Percentiles rank a stretch among this genome's conserved stretches.
phyloP scores from a whole-genome alignment of 2,329 filamentous ascomycete species.

The Colletotrichum sp. region DNA sequence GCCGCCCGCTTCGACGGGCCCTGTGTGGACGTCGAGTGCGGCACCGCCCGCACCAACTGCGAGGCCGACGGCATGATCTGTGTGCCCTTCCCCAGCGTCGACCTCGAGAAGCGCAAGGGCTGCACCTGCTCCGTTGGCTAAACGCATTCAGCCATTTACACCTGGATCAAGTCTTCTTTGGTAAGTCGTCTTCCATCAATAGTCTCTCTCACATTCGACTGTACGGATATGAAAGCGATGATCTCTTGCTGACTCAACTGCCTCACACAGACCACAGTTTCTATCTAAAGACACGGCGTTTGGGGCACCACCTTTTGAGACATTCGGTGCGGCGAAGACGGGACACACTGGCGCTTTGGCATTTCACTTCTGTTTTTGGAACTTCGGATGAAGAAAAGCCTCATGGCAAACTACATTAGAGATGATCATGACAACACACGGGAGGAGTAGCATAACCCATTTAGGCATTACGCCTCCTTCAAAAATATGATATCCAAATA shows the following conservation, averaged over 20 bases:
- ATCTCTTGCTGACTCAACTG: not conserved
- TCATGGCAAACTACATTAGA: not conserved
- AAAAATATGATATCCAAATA: not conserved
- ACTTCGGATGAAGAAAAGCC: not conserved
- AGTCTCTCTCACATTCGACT: not conserved
- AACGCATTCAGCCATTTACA: not conserved
- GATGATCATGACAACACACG: not conserved
- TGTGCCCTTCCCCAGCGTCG: conserved; percentile 14
- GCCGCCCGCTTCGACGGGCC: conserved; percentile 13
- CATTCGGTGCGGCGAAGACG: not conserved
- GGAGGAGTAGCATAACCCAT: not conserved
- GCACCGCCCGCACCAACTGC: conserved; percentile 3
- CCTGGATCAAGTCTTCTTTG: not conserved
- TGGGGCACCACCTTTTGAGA: not conserved
- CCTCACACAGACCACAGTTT: not conserved
- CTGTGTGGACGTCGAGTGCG: conserved; percentile 5
- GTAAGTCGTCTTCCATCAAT: not conserved
- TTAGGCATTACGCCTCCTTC: not conserved
- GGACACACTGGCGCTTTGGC: not conserved
- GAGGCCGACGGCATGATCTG: conserved; percentile 11
- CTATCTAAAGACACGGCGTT: not conserved
- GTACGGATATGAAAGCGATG: not conserved
- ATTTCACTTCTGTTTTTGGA: not conserved
- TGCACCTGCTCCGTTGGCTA: conserved; percentile 14
- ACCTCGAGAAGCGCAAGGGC: not conserved